Base-by-base conservation (phyloP, 371 early-diverging fungal species). In the Apophysomyces sp. region DNA sequence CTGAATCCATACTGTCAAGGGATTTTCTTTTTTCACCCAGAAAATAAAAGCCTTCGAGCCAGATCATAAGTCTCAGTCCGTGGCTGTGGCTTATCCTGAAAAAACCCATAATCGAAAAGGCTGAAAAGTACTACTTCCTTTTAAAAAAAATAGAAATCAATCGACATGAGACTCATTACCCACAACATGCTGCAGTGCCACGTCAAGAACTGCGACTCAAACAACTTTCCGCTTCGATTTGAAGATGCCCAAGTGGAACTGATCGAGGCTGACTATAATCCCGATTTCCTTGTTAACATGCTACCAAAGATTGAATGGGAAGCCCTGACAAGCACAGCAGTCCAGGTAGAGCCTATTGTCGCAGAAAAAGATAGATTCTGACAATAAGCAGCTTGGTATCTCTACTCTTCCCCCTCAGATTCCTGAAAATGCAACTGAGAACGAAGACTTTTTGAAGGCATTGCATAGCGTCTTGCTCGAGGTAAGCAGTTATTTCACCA, bases 161-260 rank as follows among this genome's bases (percentile, higher is more conserved):
- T 15, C 53, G 75, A 26, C 26, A 93, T 94, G 92, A 82, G 97
- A 77, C 90, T 98, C 67, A 86, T 98, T 52, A 96, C 97, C 32
- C 98, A 98, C 85, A 98, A 98, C 81, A 92, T 98, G 95, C 87
- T 98, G 55, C 93, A 94, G 81, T 98, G 98, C 90, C 96, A 95
- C 74, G 98, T 91, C 72, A 94, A 93, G 77, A 89, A 89, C 80
- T 98, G 98, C 86, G 87, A 81, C 49, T 80, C 84, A 51, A 87
- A 89, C 72, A 93, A 91, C 84, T 98, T 91, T 67, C 98, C 98
- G 15, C 86, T 98, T 41, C 82, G 82, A 37, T 85, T 98, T 67
- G 83, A 90, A 67, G 89, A 96, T 36, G 91, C 86, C 9, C 88
- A 92, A 69, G 78, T 96, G 9, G 95, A 95, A 71, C 71, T 84